phyloP scores from a whole-genome alignment of 768 basidiomycete genomes.

The Tylopilus subfusipes region DNA sequence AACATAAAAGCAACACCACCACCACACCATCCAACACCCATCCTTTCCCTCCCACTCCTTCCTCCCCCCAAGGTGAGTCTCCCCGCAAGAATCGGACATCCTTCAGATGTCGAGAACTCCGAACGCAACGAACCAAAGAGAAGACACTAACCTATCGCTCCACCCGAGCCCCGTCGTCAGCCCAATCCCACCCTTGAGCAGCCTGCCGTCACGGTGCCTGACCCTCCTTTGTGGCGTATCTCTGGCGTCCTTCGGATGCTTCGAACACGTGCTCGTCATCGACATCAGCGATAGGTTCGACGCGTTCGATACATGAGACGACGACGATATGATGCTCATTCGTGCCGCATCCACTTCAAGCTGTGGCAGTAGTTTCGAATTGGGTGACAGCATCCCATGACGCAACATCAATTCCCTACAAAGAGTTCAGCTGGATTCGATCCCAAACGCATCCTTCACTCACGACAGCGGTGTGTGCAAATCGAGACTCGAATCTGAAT shows the following conservation, averaged over 20 bases:
- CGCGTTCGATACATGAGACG: constrained; percentile 26
- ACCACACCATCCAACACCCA: no score
- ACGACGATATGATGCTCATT: constrained; percentile 25
- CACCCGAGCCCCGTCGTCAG: constrained; percentile 71
- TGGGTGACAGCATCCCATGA: constrained; percentile 62
- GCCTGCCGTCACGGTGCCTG: constrained; percentile 58
- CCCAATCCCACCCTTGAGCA: constrained; percentile 60
- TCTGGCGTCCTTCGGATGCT: constrained; percentile 46
- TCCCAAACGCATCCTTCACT: constrained; percentile 33
- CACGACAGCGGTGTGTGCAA: constrained; percentile 68
- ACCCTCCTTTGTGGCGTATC: constrained; percentile 55
- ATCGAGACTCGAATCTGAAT: constrained; percentile 65
- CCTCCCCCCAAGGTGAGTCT: constrained; percentile 4
- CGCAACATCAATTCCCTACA: constrained; percentile 61
- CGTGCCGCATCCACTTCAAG: constrained; percentile 14
- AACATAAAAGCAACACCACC: constrained; percentile 9
- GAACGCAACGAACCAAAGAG: background rate
- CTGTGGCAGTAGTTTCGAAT: constrained; percentile 56
- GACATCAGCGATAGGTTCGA: constrained; percentile 27
- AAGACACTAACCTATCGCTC: constrained; percentile 59
- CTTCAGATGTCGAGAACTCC: background rate
- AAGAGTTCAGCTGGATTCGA: background rate
- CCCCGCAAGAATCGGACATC: background rate
- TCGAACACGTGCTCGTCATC: constrained; percentile 23
- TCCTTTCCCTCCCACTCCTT: background rate